Evolutionary conservation across 1,284 basidiomycete genomes (phyloP).

Genomic region (Sparassis latifolia): DNA sequence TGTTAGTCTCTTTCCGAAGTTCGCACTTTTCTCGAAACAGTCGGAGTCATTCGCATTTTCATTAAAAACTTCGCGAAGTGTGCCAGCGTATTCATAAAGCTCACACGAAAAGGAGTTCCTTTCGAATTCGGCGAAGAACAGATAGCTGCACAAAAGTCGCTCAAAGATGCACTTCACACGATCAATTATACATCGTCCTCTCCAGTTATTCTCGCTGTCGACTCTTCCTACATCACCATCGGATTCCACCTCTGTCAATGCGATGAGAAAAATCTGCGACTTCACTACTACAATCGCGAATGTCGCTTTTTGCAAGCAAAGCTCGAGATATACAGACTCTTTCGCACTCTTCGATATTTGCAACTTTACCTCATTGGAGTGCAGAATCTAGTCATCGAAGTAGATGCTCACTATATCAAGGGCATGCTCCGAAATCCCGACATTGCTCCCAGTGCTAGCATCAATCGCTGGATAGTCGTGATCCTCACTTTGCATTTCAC

Average conservation of each 20-base stretch:
- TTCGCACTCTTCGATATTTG: constrained; percentile 23
- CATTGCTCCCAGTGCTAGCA: constrained; percentile 25
- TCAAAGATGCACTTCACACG: constrained; percentile 22
- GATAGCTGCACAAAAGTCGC: constrained; percentile 10
- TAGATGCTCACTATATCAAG: constrained; percentile 21
- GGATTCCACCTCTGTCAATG: constrained; percentile 26
- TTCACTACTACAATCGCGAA: constrained; percentile 20
- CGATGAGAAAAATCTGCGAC: constrained; percentile 10
- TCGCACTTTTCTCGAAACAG: constrained; percentile 11
- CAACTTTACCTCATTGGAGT: constrained; percentile 29
- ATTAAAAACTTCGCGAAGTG: constrained; percentile 11
- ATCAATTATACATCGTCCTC: constrained; percentile 47
- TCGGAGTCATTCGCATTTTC: constrained; percentile 11
- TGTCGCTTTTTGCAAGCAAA: constrained; percentile 33
- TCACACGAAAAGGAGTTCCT: constrained; percentile 10
- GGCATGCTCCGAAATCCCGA: constrained; percentile 22
- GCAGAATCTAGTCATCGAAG: constrained; percentile 29
- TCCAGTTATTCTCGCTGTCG: constrained; percentile 25
- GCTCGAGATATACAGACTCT: constrained; percentile 33
- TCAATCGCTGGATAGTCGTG: constrained; percentile 33
- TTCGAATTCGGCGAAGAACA: constrained; percentile 18
- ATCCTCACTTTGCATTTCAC: constrained; percentile 30
- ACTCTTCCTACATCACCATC: constrained; percentile 27
- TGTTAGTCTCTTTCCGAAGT: constrained; percentile 9
- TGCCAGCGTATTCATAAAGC: constrained; percentile 14